Percentiles rank a stretch among this genome's conserved stretches.
Evolutionary conservation across 306 rosid species (phyloP).

Genomic region (Psophocarpus tetragonolobus): DNA sequence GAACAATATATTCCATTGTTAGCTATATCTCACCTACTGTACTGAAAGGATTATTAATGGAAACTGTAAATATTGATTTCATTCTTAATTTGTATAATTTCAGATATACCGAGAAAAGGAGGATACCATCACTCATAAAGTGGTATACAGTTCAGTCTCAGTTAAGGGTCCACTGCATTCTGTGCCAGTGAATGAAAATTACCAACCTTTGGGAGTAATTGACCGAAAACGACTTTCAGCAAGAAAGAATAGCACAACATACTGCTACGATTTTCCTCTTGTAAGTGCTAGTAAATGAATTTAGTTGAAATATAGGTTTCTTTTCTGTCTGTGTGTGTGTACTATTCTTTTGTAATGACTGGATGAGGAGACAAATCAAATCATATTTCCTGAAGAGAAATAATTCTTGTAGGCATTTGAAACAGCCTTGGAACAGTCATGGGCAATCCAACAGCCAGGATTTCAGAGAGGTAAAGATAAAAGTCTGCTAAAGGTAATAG

Average conservation of each 20-base stretch:
- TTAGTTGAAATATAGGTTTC: slow-evolving; percentile 1
- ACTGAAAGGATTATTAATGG: slow-evolving; percentile 8
- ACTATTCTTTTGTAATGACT: slow-evolving; percentile 16
- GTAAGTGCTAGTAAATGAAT: slow-evolving; percentile 49
- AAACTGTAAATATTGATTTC: slow-evolving; percentile 25
- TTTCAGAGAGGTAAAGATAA: slow-evolving; percentile 51
- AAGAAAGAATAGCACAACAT: slow-evolving; percentile 88
- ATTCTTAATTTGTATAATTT: slow-evolving; percentile 34
- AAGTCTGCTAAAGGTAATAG: slow-evolving; percentile 67
- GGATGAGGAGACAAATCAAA: slow-evolving; percentile 24
- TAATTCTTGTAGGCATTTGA: slow-evolving; percentile 75
- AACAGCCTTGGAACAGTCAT: slow-evolving; percentile 80
- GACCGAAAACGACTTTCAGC: slow-evolving; percentile 85
- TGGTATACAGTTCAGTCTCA: slow-evolving; percentile 67
- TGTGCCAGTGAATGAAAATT: slow-evolving; percentile 70
- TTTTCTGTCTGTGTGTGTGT: neutral
- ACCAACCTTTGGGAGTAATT: slow-evolving; percentile 81
- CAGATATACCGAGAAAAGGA: slow-evolving; percentile 87
- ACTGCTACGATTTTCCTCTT: slow-evolving; percentile 97
- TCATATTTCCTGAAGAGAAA: slow-evolving; percentile 28
- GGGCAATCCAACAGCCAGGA: slow-evolving; percentile 62
- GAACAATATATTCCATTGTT: slow-evolving; percentile 6
- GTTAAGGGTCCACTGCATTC: slow-evolving; percentile 68
- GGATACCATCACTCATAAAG: slow-evolving; percentile 58
- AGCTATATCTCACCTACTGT: slow-evolving; percentile 13